Evolutionary conservation across 2,329 filamentous ascomycete species (phyloP), one percentile per base, ranked within the genome.

Genomic region (Arthrobotrys musiformis): DNA sequence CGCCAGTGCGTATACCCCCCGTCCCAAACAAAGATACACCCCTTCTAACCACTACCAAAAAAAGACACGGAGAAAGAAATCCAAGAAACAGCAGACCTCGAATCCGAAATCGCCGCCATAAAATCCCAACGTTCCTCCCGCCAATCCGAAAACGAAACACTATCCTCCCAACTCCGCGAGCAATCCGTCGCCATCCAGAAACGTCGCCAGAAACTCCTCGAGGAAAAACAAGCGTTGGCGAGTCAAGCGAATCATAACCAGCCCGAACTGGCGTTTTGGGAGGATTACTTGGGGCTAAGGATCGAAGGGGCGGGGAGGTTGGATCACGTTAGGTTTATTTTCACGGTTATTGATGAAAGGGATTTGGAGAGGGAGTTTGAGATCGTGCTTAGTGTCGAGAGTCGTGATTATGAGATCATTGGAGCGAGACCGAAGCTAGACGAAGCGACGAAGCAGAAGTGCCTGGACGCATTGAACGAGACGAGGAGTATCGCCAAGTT

Each of bases 261-360:
- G 48, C 95, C 95, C 0, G 95, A 99, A 85, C 87, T 99, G 52
- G 92, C 94, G 80, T 98, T 98, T 83, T 99, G 95, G 95, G 92
- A 97, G 83, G 91, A 91, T 67, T 95, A 94, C 82, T 86, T 99
- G 75, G 94, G 94, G 73, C 84, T 98, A 82, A 87, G 91, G 77
- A 96, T 99, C 82, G 94, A 98, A 82, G 94, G 94, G 1, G 92
- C 92, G 0, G 94, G 93, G 0, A 88, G 89, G 82, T 90, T 92
- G 79, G 94, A 97, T 84, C 88, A 92, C 26, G 86, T 99, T 80
- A 94, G 94, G 84, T 97, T 99, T 83, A 88, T 95, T 1, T 99
- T 93, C 82, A 92, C 90, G 28, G 92, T 96, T 83, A 86, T 98
- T 52, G 90, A 96, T 82, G 93, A 97, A 85, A 89, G 90, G 81